Percentiles rank a stretch among this genome's conserved stretches.
phyloP scores from a whole-genome alignment of 768 basidiomycete genomes.

The Amanita pseudoporphyria region DNA sequence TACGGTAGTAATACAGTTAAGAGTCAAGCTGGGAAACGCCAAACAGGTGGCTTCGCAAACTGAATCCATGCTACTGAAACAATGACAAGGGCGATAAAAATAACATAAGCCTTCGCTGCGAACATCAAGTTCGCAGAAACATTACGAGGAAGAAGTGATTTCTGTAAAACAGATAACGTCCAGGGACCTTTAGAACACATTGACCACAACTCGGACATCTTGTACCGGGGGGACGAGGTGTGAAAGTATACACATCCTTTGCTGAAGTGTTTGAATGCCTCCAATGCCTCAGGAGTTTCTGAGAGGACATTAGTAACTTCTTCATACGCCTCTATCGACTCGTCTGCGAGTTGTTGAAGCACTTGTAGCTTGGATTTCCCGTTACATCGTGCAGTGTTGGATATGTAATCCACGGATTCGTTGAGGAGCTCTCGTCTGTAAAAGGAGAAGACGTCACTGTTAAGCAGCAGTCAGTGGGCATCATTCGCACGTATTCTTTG shows the following conservation, averaged over 20 bases:
- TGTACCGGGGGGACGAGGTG: neutral
- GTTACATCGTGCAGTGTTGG: neutral
- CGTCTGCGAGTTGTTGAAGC: neutral
- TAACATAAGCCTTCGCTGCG: no score
- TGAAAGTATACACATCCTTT: conserved; percentile 1
- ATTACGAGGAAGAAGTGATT: neutral
- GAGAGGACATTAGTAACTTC: neutral
- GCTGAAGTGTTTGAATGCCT: neutral
- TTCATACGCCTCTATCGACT: neutral
- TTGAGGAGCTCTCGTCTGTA: conserved; percentile 2
- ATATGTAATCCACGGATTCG: conserved; percentile 1
- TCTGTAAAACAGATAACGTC: no score
- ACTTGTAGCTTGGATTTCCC: neutral
- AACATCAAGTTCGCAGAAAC: no score
- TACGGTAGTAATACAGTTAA: no score
- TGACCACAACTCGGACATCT: neutral
- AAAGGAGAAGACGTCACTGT: conserved; percentile 6
- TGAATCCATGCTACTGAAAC: no score
- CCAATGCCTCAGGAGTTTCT: neutral
- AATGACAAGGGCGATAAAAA: no score
- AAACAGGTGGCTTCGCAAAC: no score
- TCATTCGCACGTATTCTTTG: no score
- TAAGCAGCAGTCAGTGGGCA: no score
- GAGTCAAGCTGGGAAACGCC: no score
- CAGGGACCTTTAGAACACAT: no score